phyloP scores from a whole-genome alignment of 306 rosid genomes.

The Spatholobus suberectus region DNA sequence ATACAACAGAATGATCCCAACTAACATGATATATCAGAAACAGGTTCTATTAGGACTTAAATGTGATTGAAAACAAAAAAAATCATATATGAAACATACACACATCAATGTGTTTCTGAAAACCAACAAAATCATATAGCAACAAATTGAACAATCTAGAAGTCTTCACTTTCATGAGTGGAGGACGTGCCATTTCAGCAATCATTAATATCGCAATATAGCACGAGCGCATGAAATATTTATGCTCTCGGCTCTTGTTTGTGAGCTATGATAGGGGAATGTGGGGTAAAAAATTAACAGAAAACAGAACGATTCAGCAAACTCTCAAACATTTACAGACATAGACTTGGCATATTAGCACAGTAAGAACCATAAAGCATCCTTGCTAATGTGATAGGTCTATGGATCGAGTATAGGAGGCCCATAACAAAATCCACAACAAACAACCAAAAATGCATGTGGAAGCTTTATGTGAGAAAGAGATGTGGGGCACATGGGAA shows the following conservation, averaged over 20 bases:
- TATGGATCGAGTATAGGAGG: neutral
- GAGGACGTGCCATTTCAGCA: conserved; percentile 3
- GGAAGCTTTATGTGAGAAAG: neutral
- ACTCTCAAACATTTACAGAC: neutral
- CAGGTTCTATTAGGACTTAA: neutral
- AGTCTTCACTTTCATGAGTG: conserved; percentile 7
- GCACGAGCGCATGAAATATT: conserved; percentile 21
- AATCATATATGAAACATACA: neutral
- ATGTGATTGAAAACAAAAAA: conserved; percentile 6
- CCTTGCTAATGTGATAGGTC: conserved; percentile 4
- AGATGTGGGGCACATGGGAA: neutral
- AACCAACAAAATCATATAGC: conserved; percentile 15
- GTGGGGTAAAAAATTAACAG: neutral
- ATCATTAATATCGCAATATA: conserved; percentile 23
- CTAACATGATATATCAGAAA: conserved; percentile 16
- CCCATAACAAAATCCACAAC: neutral
- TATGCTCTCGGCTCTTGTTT: conserved; percentile 20
- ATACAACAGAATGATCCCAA: conserved; percentile 19
- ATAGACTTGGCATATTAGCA: neutral
- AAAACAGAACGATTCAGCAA: conserved; percentile 18
- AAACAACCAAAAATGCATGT: too few species aligned
- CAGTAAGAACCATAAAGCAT: neutral
- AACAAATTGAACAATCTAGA: neutral
- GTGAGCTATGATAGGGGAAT: conserved; percentile 17
- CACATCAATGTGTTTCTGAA: neutral